These are phyloP conservation scores for Aechmea fasciata DNA, from an alignment of 176 grass and related monocot species.

Conservation along the genomic window DNA sequence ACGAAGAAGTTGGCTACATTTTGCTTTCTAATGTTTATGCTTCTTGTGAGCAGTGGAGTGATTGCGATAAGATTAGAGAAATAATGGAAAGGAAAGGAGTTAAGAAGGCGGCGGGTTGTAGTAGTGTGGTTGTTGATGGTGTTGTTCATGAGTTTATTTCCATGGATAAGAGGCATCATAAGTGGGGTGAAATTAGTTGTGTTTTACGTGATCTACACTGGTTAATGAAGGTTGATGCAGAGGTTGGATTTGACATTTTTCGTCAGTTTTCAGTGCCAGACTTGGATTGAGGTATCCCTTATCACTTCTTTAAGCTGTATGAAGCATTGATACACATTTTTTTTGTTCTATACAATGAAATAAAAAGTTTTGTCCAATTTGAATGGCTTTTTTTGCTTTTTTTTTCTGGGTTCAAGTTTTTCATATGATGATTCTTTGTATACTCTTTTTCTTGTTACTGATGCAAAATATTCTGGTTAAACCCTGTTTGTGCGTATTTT, in stretches of 20 bases:
- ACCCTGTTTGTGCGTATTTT: no score
- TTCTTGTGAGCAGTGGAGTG: slow-evolving; percentile 40
- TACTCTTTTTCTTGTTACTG: no score
- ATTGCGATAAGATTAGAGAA: slow-evolving; percentile 32
- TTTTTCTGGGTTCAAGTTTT: background rate
- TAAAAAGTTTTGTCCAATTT: background rate
- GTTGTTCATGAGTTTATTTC: slow-evolving; percentile 16
- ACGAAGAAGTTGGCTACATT: slow-evolving; percentile 41
- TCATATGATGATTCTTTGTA: no score
- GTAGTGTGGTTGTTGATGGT: slow-evolving; percentile 28
- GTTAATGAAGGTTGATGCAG: background rate
- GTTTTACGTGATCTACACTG: slow-evolving; percentile 3
- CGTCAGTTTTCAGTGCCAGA: background rate
- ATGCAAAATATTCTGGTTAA: no score
- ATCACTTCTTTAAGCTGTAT: background rate
- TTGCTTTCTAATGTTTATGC: slow-evolving; percentile 52
- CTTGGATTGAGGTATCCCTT: background rate
- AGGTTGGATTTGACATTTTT: background rate
- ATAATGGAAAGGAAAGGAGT: slow-evolving; percentile 38
- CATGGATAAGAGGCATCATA: slow-evolving; percentile 9
- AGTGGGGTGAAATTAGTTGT: background rate
- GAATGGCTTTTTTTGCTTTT: background rate
- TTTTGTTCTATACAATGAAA: background rate
- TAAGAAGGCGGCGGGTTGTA: slow-evolving; percentile 39
- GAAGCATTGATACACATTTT: background rate